These are phyloP conservation scores for Penicillium sumatraense DNA, from an alignment of 2,329 filamentous ascomycete species.

Conservation along the genomic window DNA sequence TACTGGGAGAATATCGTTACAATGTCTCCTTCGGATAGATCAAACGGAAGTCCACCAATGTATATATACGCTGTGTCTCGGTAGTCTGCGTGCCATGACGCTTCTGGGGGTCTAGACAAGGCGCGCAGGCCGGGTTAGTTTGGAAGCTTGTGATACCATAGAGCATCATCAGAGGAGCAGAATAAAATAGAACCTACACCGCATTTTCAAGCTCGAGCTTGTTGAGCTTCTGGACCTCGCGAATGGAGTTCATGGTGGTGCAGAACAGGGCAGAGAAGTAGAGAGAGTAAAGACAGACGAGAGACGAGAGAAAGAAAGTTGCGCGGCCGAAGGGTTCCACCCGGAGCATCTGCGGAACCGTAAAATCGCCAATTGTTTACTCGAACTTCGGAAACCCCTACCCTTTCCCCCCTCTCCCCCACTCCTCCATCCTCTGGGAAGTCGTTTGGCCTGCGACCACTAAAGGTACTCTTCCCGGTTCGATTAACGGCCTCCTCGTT, in stretches of 20 bases:
- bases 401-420: slow-evolving; percentile 14
- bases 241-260: slow-evolving; percentile 83
- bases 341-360: slow-evolving; percentile 31
- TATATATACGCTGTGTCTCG: slow-evolving; percentile 96
- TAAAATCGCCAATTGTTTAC: slow-evolving; percentile 33
- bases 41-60: slow-evolving; percentile 90
- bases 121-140: slow-evolving; percentile 12
- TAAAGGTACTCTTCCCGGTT: neutral
- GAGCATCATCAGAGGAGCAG: slow-evolving; percentile 18
- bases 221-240: slow-evolving; percentile 89
- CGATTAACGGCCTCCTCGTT: neutral
- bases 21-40: slow-evolving; percentile 92
- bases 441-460: slow-evolving; percentile 6
- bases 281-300: no score
- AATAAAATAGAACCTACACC: slow-evolving; percentile 61
- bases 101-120: slow-evolving; percentile 70
- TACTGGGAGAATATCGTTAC: slow-evolving; percentile 97
- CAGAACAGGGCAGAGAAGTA: slow-evolving; percentile 5
- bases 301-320: slow-evolving; percentile 13
- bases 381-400: slow-evolving; percentile 15
- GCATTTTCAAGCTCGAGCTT: slow-evolving; percentile 91
- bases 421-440: slow-evolving; percentile 12
- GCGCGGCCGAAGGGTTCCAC: slow-evolving; percentile 17
- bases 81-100: slow-evolving; percentile 97
- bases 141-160: neutral